Conservation (phyloP, 2,329 filamentous ascomycete genomes). For the Penicillium sp. region DNA sequence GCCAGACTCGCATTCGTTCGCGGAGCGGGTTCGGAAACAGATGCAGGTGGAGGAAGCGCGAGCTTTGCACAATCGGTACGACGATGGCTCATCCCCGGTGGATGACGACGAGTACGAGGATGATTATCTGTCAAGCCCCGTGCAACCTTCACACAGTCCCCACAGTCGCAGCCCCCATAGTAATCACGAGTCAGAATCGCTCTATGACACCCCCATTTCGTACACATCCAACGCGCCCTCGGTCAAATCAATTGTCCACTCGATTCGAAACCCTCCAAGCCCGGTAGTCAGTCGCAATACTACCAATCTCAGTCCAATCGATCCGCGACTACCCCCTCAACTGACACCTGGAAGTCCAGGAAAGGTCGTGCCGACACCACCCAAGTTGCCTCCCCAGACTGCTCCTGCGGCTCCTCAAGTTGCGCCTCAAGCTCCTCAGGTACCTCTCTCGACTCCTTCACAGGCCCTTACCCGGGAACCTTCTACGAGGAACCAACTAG, state of each 20-base stretch:
- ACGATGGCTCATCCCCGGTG: slow-evolving; percentile 31
- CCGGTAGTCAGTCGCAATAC: slow-evolving; percentile 17
- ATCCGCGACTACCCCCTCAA: slow-evolving; percentile 25
- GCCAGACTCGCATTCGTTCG: slow-evolving; percentile 46
- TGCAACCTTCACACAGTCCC: slow-evolving; percentile 12
- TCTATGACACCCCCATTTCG: slow-evolving; percentile 31
- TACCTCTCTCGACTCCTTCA: not conserved
- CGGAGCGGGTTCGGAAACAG: slow-evolving; percentile 49
- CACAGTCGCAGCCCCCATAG: slow-evolving; percentile 13
- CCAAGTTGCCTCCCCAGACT: slow-evolving; percentile 7
- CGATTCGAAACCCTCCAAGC: slow-evolving; percentile 29
- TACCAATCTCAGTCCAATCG: slow-evolving; percentile 24
- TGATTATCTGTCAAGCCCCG: slow-evolving; percentile 15
- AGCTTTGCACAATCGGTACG: slow-evolving; percentile 48
- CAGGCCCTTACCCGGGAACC: not conserved
- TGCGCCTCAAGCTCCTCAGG: not conserved
- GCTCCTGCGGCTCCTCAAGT: slow-evolving; percentile 7
- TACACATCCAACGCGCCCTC: slow-evolving; percentile 25
- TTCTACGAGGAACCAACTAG: not conserved
- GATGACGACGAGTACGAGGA: slow-evolving; percentile 18
- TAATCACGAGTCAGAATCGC: slow-evolving; percentile 8
- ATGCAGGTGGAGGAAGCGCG: slow-evolving; percentile 56
- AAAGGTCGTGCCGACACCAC: slow-evolving; percentile 9
- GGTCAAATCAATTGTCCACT: slow-evolving; percentile 25
- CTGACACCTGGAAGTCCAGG: slow-evolving; percentile 22